Percentiles rank a stretch among this genome's conserved stretches.
Conservation (phyloP, 306 rosid species). For the Cicer judaicum region DNA sequence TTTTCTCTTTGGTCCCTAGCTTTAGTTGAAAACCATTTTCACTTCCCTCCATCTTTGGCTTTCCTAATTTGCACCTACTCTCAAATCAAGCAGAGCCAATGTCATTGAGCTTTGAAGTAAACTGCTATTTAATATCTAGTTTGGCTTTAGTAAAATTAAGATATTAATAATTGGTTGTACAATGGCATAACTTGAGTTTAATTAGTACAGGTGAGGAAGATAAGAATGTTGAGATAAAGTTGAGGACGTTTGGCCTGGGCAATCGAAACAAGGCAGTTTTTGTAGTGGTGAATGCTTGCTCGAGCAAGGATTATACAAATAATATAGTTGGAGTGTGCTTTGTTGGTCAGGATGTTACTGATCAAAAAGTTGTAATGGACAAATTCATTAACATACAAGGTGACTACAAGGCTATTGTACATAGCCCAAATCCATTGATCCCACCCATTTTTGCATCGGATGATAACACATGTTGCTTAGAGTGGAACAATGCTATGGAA, state of each 20-base stretch:
- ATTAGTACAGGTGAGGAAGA: slow-evolving; percentile 94
- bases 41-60: slow-evolving; percentile 23
- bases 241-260: slow-evolving; percentile 85
- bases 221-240: slow-evolving; percentile 85
- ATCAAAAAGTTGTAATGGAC: slow-evolving; percentile 96
- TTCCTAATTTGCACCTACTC: slow-evolving; percentile 11
- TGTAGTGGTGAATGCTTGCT: slow-evolving; percentile 97
- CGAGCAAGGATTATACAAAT: slow-evolving; percentile 86
- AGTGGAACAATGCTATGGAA: slow-evolving; percentile 98
- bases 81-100: slow-evolving; percentile 9
- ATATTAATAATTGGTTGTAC: slow-evolving; percentile 40
- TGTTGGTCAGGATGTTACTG: slow-evolving; percentile 97
- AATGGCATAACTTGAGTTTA: slow-evolving; percentile 51
- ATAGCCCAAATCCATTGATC: slow-evolving; percentile 91
- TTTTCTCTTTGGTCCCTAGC: slow-evolving; percentile 6
- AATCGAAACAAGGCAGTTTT: slow-evolving; percentile 67
- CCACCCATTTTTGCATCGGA: slow-evolving; percentile 99
- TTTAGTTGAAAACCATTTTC: slow-evolving; percentile 23
- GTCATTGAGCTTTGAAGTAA: slow-evolving; percentile 45
- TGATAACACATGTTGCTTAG: slow-evolving; percentile 93
- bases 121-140: slow-evolving; percentile 44
- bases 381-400: slow-evolving; percentile 94
- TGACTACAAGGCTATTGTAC: slow-evolving; percentile 94
- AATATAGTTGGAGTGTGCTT: slow-evolving; percentile 96
- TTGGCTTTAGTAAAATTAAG: slow-evolving; percentile 43